phyloP scores from a whole-genome alignment of 257 asterid genomes.

The Gardenia jasminoides region DNA sequence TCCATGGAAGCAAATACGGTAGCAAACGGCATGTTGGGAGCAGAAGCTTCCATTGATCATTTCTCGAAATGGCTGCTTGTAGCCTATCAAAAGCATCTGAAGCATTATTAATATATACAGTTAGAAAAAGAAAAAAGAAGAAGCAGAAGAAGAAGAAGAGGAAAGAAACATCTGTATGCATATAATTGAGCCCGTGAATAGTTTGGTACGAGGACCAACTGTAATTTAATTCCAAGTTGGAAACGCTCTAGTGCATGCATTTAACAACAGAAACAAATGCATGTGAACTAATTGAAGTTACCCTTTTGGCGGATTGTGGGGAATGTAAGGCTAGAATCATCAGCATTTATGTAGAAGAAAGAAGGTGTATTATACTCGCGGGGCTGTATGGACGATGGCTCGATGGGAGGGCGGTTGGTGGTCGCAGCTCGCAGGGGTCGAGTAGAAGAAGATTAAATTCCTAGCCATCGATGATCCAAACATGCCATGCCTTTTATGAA shows the following conservation, averaged over 20 bases:
- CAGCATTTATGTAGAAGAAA: background rate
- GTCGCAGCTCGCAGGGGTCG: constrained; percentile 7
- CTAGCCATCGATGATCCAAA: background rate
- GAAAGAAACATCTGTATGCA: constrained; percentile 4
- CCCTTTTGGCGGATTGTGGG: constrained; percentile 21
- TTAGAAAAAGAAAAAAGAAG: too few species aligned
- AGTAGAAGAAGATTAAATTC: background rate
- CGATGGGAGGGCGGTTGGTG: constrained; percentile 6
- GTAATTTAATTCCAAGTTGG: constrained; percentile 11
- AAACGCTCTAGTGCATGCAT: background rate
- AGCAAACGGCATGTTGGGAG: background rate
- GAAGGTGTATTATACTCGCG: constrained; percentile 23
- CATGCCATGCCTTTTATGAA: background rate
- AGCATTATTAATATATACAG: background rate
- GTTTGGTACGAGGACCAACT: constrained; percentile 34
- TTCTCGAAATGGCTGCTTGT: background rate
- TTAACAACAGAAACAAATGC: constrained; percentile 25
- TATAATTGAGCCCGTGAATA: constrained; percentile 33
- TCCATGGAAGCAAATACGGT: constrained; percentile 9
- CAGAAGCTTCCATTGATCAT: constrained; percentile 13
- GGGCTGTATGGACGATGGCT: background rate
- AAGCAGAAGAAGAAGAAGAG: too few species aligned
- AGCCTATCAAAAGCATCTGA: background rate
- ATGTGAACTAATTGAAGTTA: constrained; percentile 25
- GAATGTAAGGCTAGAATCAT: background rate